phyloP scores from a whole-genome alignment of 805 yeast genomes.

The Lachancea mirantina region DNA sequence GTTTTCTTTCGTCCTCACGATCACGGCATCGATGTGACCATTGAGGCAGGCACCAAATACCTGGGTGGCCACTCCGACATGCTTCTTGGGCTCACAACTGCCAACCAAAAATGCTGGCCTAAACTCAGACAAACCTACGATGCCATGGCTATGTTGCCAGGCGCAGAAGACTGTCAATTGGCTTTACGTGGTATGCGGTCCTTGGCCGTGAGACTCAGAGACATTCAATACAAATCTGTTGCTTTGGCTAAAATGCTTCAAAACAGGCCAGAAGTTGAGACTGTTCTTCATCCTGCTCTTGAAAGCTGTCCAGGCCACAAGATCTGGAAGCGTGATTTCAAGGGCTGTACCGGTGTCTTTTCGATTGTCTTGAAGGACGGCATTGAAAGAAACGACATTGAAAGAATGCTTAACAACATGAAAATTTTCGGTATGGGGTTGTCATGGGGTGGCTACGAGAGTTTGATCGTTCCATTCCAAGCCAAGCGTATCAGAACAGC shows the following conservation, averaged over 20 bases:
- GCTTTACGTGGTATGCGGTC: conserved; percentile 11
- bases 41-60: conserved; percentile 14
- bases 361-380: conserved; percentile 10
- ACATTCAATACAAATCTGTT: conserved; percentile 7
- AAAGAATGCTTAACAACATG: conserved; percentile 10
- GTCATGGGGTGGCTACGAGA: conserved; percentile 16
- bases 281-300: conserved; percentile 12
- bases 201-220: conserved; percentile 8
- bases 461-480: conserved; percentile 8
- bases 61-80: conserved; percentile 15
- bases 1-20: conserved; percentile 10
- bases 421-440: conserved; percentile 10
- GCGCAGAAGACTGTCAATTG: conserved; percentile 11
- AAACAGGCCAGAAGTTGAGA: conserved; percentile 7
- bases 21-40: conserved; percentile 11
- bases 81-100: conserved; percentile 10
- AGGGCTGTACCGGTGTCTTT: conserved; percentile 13
- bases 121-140: conserved; percentile 9
- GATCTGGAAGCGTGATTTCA: conserved; percentile 2
- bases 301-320: conserved; percentile 11
- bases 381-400: conserved; percentile 4
- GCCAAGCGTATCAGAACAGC: conserved; percentile 3
- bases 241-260: conserved; percentile 8
- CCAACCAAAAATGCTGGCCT: conserved; percentile 9
- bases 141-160: conserved; percentile 9